Percentiles rank a stretch among this genome's conserved stretches.
Evolutionary conservation across 176 grass and related monocot genomes (phyloP).

Genomic region (Zoysia japonica): DNA sequence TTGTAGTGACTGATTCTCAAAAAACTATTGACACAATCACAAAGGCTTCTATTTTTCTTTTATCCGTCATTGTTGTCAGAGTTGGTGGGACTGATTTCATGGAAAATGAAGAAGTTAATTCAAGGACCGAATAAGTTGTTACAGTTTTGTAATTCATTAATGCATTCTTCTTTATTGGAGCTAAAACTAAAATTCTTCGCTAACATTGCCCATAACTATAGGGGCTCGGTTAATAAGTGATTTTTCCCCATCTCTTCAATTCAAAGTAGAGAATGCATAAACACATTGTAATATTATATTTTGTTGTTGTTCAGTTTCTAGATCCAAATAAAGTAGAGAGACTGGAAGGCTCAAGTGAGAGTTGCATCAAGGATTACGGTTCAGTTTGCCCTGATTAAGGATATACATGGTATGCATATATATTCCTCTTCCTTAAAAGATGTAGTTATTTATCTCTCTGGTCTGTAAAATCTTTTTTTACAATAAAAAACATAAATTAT

Average conservation of each 20-base stretch:
- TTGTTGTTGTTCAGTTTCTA: no score
- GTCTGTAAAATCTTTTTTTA: no score
- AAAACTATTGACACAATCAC: slow-evolving; percentile 30
- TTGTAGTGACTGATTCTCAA: no score
- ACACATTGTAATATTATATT: no score
- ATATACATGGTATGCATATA: slow-evolving; percentile 14
- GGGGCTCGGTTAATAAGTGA: not conserved
- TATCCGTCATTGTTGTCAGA: slow-evolving; percentile 83
- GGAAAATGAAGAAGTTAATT: slow-evolving; percentile 57
- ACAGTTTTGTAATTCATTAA: slow-evolving; percentile 35
- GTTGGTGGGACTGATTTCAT: slow-evolving; percentile 93
- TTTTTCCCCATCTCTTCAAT: no score
- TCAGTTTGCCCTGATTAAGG: slow-evolving; percentile 36
- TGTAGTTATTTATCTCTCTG: not conserved
- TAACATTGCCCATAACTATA: not conserved
- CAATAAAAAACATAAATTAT: no score
- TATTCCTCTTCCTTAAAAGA: not conserved
- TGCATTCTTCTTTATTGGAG: slow-evolving; percentile 31
- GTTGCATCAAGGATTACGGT: slow-evolving; percentile 83
- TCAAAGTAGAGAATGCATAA: no score
- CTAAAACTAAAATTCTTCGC: not conserved
- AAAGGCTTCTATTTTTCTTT: slow-evolving; percentile 80
- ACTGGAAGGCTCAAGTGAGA: slow-evolving; percentile 80
- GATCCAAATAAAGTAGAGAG: not conserved
- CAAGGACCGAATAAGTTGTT: no score